phyloP scores from a whole-genome alignment of 2,329 filamentous ascomycete species.

The Plectosphaerella cucumerina region DNA sequence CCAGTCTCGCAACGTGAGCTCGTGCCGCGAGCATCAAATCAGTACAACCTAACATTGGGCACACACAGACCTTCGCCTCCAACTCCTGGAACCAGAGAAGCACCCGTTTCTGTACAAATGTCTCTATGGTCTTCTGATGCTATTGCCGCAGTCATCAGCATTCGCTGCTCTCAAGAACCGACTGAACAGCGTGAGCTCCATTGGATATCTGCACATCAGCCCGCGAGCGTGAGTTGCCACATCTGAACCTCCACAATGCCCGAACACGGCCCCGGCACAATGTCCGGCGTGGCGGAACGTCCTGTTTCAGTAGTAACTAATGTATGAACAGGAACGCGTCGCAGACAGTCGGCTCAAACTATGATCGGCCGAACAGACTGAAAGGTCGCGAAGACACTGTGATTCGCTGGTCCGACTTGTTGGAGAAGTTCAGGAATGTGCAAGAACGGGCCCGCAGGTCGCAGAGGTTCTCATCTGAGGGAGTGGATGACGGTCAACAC shows the following conservation, averaged over 20 bases:
- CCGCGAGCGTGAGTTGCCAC: constrained; percentile 64
- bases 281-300: too few species aligned
- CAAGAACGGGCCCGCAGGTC: constrained; percentile 79
- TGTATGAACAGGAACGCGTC: constrained; percentile 23
- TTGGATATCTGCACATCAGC: constrained; percentile 86
- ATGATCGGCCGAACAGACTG: constrained; percentile 73
- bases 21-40: too few species aligned
- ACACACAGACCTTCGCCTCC: constrained; percentile 75
- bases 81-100: constrained; percentile 91
- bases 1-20: too few species aligned
- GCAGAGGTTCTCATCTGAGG: constrained; percentile 54
- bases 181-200: constrained; percentile 93
- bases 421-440: constrained; percentile 90
- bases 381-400: constrained; percentile 76
- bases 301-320: neutral
- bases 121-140: constrained; percentile 93
- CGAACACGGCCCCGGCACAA: constrained; percentile 19
- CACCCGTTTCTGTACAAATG: constrained; percentile 97
- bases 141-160: constrained; percentile 94
- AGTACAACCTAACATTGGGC: neutral
- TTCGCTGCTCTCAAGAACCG: constrained; percentile 96
- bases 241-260: neutral
- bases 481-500: constrained; percentile 42
- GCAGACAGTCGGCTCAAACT: constrained; percentile 49
- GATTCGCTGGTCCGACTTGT: constrained; percentile 86